phyloP scores from a whole-genome alignment of 352 stramenopile species.

The Phytophthora tubulina region DNA sequence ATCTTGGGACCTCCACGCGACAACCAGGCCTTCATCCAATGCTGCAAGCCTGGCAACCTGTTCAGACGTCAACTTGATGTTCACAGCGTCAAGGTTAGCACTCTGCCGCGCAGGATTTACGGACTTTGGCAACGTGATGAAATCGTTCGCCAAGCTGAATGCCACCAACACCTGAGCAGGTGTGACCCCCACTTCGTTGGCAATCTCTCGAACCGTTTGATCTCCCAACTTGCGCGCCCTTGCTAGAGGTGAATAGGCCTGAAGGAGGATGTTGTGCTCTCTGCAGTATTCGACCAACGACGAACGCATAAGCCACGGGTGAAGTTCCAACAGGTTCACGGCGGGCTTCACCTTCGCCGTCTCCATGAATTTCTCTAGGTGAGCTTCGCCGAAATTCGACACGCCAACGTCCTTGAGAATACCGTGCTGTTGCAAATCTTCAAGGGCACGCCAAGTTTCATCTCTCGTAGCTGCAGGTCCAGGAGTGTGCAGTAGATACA shows the following conservation, averaged over 20 bases:
- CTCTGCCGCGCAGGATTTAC: slow-evolving; percentile 44
- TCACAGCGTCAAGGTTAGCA: slow-evolving; percentile 52
- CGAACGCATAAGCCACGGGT: slow-evolving; percentile 12
- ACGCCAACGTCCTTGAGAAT: slow-evolving; percentile 85
- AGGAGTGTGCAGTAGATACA: slow-evolving; percentile 79
- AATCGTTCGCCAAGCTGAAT: slow-evolving; percentile 61
- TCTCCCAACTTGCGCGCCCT: slow-evolving; percentile 47
- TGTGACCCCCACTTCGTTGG: slow-evolving; percentile 36
- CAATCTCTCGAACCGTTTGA: slow-evolving; percentile 39
- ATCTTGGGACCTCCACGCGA: slow-evolving; percentile 44
- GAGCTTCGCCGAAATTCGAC: slow-evolving; percentile 37
- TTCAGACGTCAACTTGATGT: slow-evolving; percentile 35
- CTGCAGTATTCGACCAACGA: slow-evolving; percentile 6
- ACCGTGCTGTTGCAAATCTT: slow-evolving; percentile 56
- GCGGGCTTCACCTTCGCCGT: neutral
- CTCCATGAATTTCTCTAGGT: slow-evolving; percentile 7
- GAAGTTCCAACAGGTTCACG: slow-evolving; percentile 10
- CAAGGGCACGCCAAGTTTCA: slow-evolving; percentile 58
- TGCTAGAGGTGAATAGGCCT: slow-evolving; percentile 66
- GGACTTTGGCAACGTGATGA: slow-evolving; percentile 68
- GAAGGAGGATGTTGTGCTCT: slow-evolving; percentile 18
- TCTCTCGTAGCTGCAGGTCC: slow-evolving; percentile 45
- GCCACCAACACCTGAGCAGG: slow-evolving; percentile 61
- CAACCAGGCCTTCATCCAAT: slow-evolving; percentile 50
- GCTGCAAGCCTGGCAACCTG: slow-evolving; percentile 47